Base-by-base conservation (phyloP, 192 early-diverging fungal species). In the Backusella circina region DNA sequence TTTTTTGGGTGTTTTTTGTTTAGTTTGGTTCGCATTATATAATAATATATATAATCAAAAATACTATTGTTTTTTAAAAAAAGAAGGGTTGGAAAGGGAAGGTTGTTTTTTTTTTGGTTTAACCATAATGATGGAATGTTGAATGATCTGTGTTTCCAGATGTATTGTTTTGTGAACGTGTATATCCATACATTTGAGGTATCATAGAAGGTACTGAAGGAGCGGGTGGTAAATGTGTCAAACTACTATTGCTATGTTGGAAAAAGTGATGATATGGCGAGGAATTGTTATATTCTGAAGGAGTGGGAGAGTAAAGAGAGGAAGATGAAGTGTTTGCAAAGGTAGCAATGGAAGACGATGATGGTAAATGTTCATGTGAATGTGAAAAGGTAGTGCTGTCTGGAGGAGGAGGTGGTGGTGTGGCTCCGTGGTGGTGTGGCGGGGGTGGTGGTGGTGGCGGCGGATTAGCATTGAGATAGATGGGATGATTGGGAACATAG, bases 141-240 rank as follows among this genome's bases (percentile, higher is more conserved):
- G 67, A 33, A 9, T 68, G 16, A 21, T 35, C 37, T 16, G 32
- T n/a, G 32, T 67, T 35, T 18, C 31, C 31, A 31, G 30, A 21
- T n/a, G 67, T 13, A 68, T 21, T 23, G 10, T 38, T 68, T 38
- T 68, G 67, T 37, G 67, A n/a, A 54, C n/a, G 51, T 23, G 54
- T 61, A 30, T 50, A 71, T 37, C 69, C 69, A 71, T 51, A 71
- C 28, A 71, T 21, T 21, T 70, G 32, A 35, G 71, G 71, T 64
- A 65, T 36, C 80, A 73, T 74, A 39, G 75, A 79, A 38, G 64
- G 39, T 28, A 75, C 64, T 37, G 77, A 50, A 26, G 67, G 78
- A 28, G 70, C 44, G 23, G 44, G 13, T 13, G 71, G 76, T 35
- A 72, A 54, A 13, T 64, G 32, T 23, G 15, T 68, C 23, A 71